A percentile compares a stretch with the other conserved stretches of the same genome.
Conservation (phyloP, 2,329 filamentous ascomycete genomes). For the Penicillium sp. region DNA sequence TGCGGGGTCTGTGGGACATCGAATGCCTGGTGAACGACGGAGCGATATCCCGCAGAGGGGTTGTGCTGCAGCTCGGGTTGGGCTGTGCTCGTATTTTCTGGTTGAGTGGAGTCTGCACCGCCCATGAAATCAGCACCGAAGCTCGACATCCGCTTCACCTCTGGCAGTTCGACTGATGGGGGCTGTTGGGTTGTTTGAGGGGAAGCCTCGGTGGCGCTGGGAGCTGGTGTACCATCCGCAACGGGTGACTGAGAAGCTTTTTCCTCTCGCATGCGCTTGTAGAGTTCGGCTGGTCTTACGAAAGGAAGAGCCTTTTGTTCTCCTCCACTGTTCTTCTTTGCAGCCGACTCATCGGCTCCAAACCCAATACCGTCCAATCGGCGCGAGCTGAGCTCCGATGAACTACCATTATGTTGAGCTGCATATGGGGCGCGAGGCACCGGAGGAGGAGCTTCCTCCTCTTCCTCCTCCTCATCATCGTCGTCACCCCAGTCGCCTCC, state of each 20-base stretch:
- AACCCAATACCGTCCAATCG: slow-evolving; percentile 19
- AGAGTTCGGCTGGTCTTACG: slow-evolving; percentile 75
- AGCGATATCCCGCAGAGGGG: slow-evolving; percentile 57
- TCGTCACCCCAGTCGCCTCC: slow-evolving; percentile 88
- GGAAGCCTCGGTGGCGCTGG: neutral
- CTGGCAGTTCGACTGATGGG: slow-evolving; percentile 39
- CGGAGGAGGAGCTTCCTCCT: slow-evolving; percentile 53
- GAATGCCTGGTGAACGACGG: slow-evolving; percentile 67
- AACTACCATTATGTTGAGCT: slow-evolving; percentile 30
- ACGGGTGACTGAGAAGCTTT: slow-evolving; percentile 32
- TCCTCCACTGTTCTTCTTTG: slow-evolving; percentile 28
- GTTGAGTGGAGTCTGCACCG: slow-evolving; percentile 12
- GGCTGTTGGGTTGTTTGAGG: slow-evolving; percentile 12
- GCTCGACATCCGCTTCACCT: slow-evolving; percentile 46
- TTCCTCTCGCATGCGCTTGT: slow-evolving; percentile 71
- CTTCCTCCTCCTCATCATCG: slow-evolving; percentile 65
- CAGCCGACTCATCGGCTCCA: slow-evolving; percentile 14
- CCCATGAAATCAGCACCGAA: slow-evolving; percentile 34
- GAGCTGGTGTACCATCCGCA: neutral
- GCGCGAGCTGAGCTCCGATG: slow-evolving; percentile 22
- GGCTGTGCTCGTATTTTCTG: slow-evolving; percentile 14
- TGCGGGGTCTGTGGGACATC: slow-evolving; percentile 58
- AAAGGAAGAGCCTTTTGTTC: slow-evolving; percentile 61
- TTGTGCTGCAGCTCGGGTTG: slow-evolving; percentile 50
- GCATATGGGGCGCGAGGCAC: slow-evolving; percentile 25